Percentiles rank a stretch among this genome's conserved stretches.
Conservation (phyloP, 495 filamentous ascomycete species). For the Elasticomyces elasticus region DNA sequence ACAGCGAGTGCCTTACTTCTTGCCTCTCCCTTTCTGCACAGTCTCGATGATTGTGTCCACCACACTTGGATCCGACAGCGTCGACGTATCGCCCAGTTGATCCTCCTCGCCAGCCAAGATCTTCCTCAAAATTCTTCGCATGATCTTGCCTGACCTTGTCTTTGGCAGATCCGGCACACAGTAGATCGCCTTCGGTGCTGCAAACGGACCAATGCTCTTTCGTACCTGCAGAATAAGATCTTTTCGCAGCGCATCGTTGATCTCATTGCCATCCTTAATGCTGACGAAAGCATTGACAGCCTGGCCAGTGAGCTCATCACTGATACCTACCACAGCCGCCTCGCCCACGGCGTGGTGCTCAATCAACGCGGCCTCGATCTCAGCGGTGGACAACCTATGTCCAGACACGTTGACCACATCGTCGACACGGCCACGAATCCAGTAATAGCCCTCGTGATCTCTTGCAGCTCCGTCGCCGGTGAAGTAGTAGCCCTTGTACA, state of each 20-base stretch:
- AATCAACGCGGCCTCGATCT: conserved; percentile 93
- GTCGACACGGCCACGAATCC: conserved; percentile 97
- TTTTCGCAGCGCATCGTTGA: conserved; percentile 74
- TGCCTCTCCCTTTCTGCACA: conserved; percentile 51
- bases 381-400: conserved; percentile 90
- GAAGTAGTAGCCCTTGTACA: conserved; percentile 98
- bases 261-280: conserved; percentile 76
- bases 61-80: conserved; percentile 80
- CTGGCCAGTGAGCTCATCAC: conserved; percentile 90
- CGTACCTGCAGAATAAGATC: conserved; percentile 90
- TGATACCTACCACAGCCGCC: conserved; percentile 88
- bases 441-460: conserved; percentile 98
- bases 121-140: conserved; percentile 95
- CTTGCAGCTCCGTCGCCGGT: conserved; percentile 95
- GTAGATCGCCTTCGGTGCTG: conserved; percentile 86
- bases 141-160: conserved; percentile 96
- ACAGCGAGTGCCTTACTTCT: conserved; percentile 4
- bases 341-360: conserved; percentile 86
- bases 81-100: conserved; percentile 84
- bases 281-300: conserved; percentile 95
- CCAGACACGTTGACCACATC: conserved; percentile 97
- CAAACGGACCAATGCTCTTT: conserved; percentile 94
- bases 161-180: conserved; percentile 89
- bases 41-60: conserved; percentile 79
- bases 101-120: conserved; percentile 95